Percentiles rank a stretch among this genome's conserved stretches.
phyloP scores from a whole-genome alignment of 2,329 filamentous ascomycete species.

The Pyricularia grisea region DNA sequence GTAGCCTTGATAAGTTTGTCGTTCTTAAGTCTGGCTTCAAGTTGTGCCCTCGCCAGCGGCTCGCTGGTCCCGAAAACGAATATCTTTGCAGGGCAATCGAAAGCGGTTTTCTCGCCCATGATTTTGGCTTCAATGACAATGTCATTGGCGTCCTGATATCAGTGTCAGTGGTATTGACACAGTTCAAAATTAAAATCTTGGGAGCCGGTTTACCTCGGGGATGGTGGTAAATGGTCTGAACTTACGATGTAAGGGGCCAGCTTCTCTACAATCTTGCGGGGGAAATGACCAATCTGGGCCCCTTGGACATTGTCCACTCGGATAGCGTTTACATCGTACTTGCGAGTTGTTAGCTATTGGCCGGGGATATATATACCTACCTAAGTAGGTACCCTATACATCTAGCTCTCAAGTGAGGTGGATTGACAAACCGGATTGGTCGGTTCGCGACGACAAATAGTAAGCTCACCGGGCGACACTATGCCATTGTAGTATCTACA shows the following conservation, averaged over 20 bases:
- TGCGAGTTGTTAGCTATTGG: background rate
- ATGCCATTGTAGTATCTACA: conserved; percentile 47
- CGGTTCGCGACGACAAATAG: conserved; percentile 50
- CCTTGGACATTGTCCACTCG: conserved; percentile 68
- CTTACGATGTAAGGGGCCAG: conserved; percentile 62
- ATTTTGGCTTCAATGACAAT: conserved; percentile 62
- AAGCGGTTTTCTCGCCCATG: conserved; percentile 54
- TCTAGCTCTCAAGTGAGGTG: background rate
- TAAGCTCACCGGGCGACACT: conserved; percentile 48
- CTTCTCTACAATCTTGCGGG: conserved; percentile 56
- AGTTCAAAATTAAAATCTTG: background rate
- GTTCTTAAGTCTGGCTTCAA: conserved; percentile 53
- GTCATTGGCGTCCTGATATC: conserved; percentile 40
- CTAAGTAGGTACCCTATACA: too few relatives aligned
- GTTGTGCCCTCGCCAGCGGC: conserved; percentile 33
- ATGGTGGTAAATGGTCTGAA: background rate
- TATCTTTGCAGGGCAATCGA: conserved; percentile 63
- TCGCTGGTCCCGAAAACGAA: conserved; percentile 60
- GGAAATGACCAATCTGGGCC: conserved; percentile 70
- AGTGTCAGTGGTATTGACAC: conserved; percentile 10
- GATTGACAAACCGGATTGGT: conserved; percentile 31
- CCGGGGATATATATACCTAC: too few relatives aligned
- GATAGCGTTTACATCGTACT: conserved; percentile 68
- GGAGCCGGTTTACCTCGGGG: background rate
- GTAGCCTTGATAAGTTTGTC: conserved; percentile 54